These are phyloP conservation scores for Rusavskia elegans DNA, from an alignment of 495 filamentous ascomycete genomes.

Conservation along the genomic window DNA sequence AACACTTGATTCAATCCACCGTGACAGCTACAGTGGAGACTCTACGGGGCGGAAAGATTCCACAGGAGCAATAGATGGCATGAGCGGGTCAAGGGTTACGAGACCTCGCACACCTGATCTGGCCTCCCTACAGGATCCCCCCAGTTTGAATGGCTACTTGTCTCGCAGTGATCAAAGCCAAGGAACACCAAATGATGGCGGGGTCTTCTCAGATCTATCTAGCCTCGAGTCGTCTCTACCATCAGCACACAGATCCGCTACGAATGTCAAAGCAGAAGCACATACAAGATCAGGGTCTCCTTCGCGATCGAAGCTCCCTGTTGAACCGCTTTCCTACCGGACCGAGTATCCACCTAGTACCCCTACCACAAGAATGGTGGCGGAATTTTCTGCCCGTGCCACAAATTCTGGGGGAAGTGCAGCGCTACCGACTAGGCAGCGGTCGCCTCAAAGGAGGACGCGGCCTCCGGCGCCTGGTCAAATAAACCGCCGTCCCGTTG, in stretches of 20 bases:
- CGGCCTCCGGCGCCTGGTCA: slow-evolving; percentile 2
- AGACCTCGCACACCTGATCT: slow-evolving; percentile 5
- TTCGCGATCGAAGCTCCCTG: slow-evolving; percentile 6
- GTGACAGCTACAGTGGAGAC: slow-evolving; percentile 8
- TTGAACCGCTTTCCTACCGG: slow-evolving; percentile 16
- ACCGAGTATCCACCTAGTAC: slow-evolving; percentile 14
- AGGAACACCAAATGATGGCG: too few species aligned
- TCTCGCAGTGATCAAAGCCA: background rate
- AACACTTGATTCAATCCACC: slow-evolving; percentile 8
- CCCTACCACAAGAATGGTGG: slow-evolving; percentile 10
- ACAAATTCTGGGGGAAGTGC: slow-evolving; percentile 4
- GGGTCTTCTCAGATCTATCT: slow-evolving; percentile 2
- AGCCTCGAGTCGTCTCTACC: slow-evolving; percentile 7
- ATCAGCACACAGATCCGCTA: background rate
- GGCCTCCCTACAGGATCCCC: background rate
- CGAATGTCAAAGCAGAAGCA: background rate
- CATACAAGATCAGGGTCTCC: slow-evolving; percentile 4
- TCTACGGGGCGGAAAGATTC: slow-evolving; percentile 9
- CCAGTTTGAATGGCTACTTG: slow-evolving; percentile 2
- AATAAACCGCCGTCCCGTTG: slow-evolving; percentile 10
- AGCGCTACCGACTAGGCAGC: slow-evolving; percentile 10
- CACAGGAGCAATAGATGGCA: slow-evolving; percentile 1
- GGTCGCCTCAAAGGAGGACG: slow-evolving; percentile 9
- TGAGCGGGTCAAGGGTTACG: slow-evolving; percentile 3
- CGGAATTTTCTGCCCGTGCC: slow-evolving; percentile 10